Evolutionary conservation across 2,329 filamentous ascomycete species (phyloP).

Genomic region (Fusarium sp.): DNA sequence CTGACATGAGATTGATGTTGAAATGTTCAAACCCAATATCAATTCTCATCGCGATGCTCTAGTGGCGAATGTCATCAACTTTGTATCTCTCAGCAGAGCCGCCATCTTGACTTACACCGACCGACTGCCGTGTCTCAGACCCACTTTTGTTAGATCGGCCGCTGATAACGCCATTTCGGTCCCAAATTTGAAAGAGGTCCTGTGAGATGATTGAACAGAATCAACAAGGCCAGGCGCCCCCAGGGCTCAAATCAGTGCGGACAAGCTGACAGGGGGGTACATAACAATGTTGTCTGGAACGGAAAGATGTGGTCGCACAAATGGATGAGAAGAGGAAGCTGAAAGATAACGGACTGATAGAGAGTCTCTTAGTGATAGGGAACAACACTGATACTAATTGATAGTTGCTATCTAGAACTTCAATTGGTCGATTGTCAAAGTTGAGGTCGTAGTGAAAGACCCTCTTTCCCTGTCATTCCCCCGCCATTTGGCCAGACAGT

Average conservation of each 20-base stretch:
- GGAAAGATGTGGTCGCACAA: not conserved
- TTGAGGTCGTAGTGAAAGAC: not conserved
- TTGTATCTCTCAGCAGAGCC: constrained; percentile 33
- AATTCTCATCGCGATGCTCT: constrained; percentile 4
- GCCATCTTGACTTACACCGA: constrained; percentile 14
- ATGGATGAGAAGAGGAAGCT: not conserved
- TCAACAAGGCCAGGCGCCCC: not conserved
- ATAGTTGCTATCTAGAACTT: not conserved
- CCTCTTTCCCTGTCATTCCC: constrained; percentile 32
- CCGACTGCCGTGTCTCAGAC: constrained; percentile 41
- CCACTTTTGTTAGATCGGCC: constrained; percentile 44
- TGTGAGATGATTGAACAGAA: constrained; percentile 31
- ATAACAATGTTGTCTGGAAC: not conserved
- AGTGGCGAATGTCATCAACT: constrained; percentile 32
- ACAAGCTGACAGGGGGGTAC: not conserved
- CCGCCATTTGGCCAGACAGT: constrained; percentile 16
- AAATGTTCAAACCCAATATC: not conserved
- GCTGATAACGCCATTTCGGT: constrained; percentile 46
- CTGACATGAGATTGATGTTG: not conserved
- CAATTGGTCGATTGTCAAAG: not conserved
- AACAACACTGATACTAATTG: not conserved
- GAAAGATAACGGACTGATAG: not conserved
- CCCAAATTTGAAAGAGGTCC: constrained; percentile 41
- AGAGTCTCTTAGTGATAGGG: not conserved
- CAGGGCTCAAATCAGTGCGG: constrained; percentile 35